A percentile compares a stretch with the other conserved stretches of the same genome.
Evolutionary conservation across 495 filamentous ascomycete genomes (phyloP).

Genomic region (Hyaloscypha hepaticicola): DNA sequence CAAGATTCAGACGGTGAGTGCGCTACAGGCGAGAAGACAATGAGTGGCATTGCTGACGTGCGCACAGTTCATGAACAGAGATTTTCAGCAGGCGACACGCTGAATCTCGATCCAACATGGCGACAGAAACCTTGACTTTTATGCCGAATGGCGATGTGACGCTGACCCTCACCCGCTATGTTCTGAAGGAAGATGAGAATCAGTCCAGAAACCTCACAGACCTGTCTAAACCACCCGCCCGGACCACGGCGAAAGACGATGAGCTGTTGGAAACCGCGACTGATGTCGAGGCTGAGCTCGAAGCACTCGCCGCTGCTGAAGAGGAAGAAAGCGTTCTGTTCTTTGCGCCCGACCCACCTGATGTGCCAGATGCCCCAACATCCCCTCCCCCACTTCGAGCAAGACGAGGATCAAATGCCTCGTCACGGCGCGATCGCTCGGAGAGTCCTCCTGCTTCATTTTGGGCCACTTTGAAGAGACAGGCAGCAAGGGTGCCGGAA

Average conservation of each 20-base stretch:
- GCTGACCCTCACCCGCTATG: conserved; percentile 3
- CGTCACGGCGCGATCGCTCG: conserved; percentile 14
- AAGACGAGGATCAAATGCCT: conserved; percentile 15
- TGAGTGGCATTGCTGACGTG: neutral
- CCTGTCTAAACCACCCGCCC: neutral
- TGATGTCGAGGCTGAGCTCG: neutral
- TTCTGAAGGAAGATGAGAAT: conserved; percentile 7
- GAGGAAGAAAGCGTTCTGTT: conserved; percentile 18
- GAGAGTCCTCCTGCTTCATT: conserved; percentile 22
- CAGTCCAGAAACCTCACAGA: neutral
- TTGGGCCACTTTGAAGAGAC: conserved; percentile 19
- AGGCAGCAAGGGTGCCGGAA: conserved; percentile 4
- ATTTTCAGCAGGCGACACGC: neutral
- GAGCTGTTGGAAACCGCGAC: neutral
- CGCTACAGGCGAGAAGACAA: neutral
- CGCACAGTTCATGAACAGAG: neutral
- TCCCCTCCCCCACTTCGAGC: conserved; percentile 17
- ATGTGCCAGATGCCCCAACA: conserved; percentile 1
- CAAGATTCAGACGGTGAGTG: neutral
- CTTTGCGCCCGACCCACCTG: conserved; percentile 19
- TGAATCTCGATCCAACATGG: conserved; percentile 2
- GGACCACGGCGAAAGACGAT: conserved; percentile 1
- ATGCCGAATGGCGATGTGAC: conserved; percentile 22
- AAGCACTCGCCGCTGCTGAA: neutral
- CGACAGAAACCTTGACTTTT: conserved; percentile 14